Conservation (phyloP, 768 basidiomycete species). For the Pleurotus eryngii region DNA sequence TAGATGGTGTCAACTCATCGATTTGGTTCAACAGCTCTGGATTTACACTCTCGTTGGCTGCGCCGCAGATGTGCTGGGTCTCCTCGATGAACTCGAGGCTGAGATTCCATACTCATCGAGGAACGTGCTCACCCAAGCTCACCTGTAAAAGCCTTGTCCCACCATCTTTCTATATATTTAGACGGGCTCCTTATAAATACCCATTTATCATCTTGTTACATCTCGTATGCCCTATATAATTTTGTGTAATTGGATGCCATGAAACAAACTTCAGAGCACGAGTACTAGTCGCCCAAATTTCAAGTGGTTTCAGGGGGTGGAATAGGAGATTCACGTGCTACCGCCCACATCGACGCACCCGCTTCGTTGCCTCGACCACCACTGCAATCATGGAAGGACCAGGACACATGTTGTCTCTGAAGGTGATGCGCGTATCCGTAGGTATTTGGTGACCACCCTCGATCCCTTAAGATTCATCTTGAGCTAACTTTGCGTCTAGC, state of each 20-base stretch:
- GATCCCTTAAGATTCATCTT: neutral
- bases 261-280: too few relatives aligned
- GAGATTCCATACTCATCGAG: slow-evolving; percentile 6
- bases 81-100: slow-evolving; percentile 12
- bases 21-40: slow-evolving; percentile 9
- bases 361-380: neutral
- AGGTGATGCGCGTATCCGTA: slow-evolving; percentile 88
- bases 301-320: too few relatives aligned
- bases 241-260: too few relatives aligned
- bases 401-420: slow-evolving; percentile 69
- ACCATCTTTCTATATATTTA: neutral
- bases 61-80: slow-evolving; percentile 15
- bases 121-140: neutral
- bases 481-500: slow-evolving; percentile 34
- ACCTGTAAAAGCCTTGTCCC: neutral
- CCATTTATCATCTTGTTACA: too few relatives aligned
- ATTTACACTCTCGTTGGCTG: slow-evolving; percentile 22
- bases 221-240: too few relatives aligned
- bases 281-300: too few relatives aligned
- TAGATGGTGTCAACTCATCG: neutral
- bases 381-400: slow-evolving; percentile 41
- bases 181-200: too few relatives aligned
- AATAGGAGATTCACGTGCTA: too few relatives aligned
- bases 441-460: slow-evolving; percentile 29
- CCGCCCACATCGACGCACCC: too few relatives aligned